Conservation (phyloP, 140 eudicot species). For the Anethum foeniculum region DNA sequence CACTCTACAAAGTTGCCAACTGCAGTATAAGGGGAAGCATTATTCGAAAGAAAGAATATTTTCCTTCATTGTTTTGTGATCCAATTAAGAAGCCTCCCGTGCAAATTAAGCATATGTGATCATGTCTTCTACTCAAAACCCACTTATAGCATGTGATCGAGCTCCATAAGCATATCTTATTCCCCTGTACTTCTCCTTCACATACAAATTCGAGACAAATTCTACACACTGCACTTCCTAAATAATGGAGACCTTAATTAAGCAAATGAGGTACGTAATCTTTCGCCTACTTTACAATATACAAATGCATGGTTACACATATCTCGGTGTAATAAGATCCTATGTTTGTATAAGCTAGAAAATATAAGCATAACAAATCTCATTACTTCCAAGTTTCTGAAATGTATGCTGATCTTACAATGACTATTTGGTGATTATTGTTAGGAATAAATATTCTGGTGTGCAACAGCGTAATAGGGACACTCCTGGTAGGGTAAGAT, state of each 20-base stretch:
- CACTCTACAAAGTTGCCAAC: neutral
- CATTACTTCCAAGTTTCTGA: neutral
- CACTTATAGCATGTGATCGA: slow-evolving; percentile 3
- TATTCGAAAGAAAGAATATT: slow-evolving; percentile 10
- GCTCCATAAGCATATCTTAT: neutral
- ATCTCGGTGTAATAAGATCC: neutral
- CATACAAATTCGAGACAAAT: slow-evolving; percentile 1
- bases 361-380: neutral
- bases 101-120: slow-evolving; percentile 12
- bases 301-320: neutral
- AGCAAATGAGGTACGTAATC: slow-evolving; percentile 36
- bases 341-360: neutral
- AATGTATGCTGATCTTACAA: neutral
- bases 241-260: slow-evolving; percentile 35
- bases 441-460: neutral
- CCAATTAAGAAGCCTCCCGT: slow-evolving; percentile 10
- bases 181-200: slow-evolving; percentile 4
- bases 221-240: neutral
- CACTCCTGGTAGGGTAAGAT: slow-evolving; percentile 34
- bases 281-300: neutral
- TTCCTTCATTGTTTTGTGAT: neutral
- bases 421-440: neutral
- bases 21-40: neutral
- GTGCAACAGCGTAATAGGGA: slow-evolving; percentile 3
- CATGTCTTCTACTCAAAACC: slow-evolving; percentile 11